Evolutionary conservation across 73 alveolate species (phyloP).

Genomic region (Urostyla sp.): DNA sequence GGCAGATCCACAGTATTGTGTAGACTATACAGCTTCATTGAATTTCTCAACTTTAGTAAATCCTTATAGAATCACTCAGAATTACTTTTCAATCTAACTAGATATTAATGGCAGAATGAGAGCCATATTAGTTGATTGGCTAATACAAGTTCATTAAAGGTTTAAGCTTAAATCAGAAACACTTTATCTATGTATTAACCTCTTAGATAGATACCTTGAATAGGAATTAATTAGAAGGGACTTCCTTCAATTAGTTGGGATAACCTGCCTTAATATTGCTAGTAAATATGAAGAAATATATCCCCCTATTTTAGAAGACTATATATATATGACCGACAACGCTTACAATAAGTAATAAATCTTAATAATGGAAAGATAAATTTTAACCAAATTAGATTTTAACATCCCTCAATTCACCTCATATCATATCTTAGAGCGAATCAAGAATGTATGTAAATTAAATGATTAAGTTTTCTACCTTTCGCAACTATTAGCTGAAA

Average conservation of each 20-base stretch:
- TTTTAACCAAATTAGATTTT: slow-evolving; percentile 74
- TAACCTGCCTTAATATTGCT: slow-evolving; percentile 84
- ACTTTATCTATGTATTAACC: slow-evolving; percentile 82
- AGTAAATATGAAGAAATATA: slow-evolving; percentile 90
- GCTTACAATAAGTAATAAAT: slow-evolving; percentile 82
- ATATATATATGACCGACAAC: slow-evolving; percentile 84
- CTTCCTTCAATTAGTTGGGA: slow-evolving; percentile 83
- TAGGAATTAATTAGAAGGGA: slow-evolving; percentile 66
- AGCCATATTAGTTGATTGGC: slow-evolving; percentile 89
- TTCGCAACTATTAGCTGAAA: slow-evolving; percentile 79
- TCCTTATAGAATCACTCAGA: neutral
- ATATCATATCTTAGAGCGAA: slow-evolving; percentile 76
- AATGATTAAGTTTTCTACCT: slow-evolving; percentile 69
- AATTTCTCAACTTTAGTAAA: no score
- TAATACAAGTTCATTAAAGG: slow-evolving; percentile 79
- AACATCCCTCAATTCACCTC: slow-evolving; percentile 74
- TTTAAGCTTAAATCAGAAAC: slow-evolving; percentile 79
- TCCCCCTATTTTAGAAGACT: slow-evolving; percentile 87
- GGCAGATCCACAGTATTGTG: slow-evolving; percentile 1
- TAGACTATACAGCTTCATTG: no score
- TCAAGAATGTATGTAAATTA: slow-evolving; percentile 45
- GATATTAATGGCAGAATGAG: slow-evolving; percentile 88
- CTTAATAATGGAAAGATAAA: slow-evolving; percentile 78
- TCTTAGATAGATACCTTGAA: slow-evolving; percentile 85
- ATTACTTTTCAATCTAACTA: slow-evolving; percentile 70